phyloP scores from a whole-genome alignment of 768 basidiomycete genomes.

The Lactarius akahatsu region DNA sequence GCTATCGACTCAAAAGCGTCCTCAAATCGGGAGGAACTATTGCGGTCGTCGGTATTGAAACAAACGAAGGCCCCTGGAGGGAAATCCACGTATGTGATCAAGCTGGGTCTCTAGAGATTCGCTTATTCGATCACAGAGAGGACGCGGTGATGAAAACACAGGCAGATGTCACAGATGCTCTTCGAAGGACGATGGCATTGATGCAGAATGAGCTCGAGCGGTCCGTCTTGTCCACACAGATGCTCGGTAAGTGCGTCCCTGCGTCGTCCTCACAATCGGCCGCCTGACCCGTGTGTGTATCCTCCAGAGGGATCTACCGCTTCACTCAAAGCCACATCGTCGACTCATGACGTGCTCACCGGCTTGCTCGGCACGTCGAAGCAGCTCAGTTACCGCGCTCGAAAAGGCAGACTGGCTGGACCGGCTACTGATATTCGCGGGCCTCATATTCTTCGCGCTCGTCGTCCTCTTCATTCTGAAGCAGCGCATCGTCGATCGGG shows the following conservation, averaged over 20 bases:
- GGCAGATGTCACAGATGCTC: constrained; percentile 81
- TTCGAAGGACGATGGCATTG: constrained; percentile 77
- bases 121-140: constrained; percentile 47
- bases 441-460: constrained; percentile 78
- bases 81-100: constrained; percentile 56
- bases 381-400: constrained; percentile 79
- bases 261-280: neutral
- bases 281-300: neutral
- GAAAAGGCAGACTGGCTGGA: constrained; percentile 93
- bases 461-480: constrained; percentile 87
- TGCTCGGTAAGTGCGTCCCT: constrained; percentile 58
- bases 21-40: constrained; percentile 68
- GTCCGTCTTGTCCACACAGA: constrained; percentile 81
- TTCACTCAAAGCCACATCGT: constrained; percentile 69
- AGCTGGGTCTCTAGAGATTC: constrained; percentile 4
- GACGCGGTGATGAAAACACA: constrained; percentile 89
- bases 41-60: constrained; percentile 50
- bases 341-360: constrained; percentile 73
- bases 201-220: constrained; percentile 94
- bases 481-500: constrained; percentile 78
- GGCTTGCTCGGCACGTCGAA: constrained; percentile 75
- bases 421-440: constrained; percentile 78
- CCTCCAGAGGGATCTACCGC: constrained; percentile 71
- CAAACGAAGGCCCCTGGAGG: constrained; percentile 52
- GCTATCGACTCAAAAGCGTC: constrained; percentile 59